Evolutionary conservation across 352 stramenopile genomes (phyloP).

Genomic region (Globisporangium polare): DNA sequence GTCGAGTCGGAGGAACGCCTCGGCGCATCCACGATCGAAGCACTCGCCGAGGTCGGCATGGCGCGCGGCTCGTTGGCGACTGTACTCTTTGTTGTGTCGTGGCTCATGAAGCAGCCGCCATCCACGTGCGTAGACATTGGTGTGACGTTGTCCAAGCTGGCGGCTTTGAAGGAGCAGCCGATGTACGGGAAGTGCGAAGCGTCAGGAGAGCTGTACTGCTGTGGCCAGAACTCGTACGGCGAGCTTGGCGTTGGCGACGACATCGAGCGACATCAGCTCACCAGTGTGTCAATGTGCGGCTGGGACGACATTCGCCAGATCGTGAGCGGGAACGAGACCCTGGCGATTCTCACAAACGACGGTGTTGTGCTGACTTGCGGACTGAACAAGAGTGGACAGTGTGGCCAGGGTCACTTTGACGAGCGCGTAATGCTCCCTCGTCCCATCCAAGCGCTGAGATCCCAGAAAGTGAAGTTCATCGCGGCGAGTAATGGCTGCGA

Average conservation of each 20-base stretch:
- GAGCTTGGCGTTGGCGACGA: slow-evolving; percentile 84
- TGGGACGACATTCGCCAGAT: slow-evolving; percentile 85
- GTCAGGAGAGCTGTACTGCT: slow-evolving; percentile 83
- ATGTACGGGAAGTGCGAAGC: slow-evolving; percentile 86
- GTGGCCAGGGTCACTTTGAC: slow-evolving; percentile 84
- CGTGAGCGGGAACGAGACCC: slow-evolving; percentile 78
- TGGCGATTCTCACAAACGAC: slow-evolving; percentile 79
- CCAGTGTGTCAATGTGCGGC: slow-evolving; percentile 67
- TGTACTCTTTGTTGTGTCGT: slow-evolving; percentile 61
- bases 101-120: slow-evolving; percentile 61
- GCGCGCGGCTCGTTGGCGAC: slow-evolving; percentile 68
- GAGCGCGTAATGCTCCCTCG: slow-evolving; percentile 82
- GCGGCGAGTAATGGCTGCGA: slow-evolving; percentile 88
- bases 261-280: slow-evolving; percentile 76
- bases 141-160: slow-evolving; percentile 57
- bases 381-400: slow-evolving; percentile 87
- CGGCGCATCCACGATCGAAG: slow-evolving; percentile 58
- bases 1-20: slow-evolving; percentile 27
- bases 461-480: slow-evolving; percentile 74
- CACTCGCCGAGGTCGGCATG: slow-evolving; percentile 70
- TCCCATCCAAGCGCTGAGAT: slow-evolving; percentile 72
- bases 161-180: slow-evolving; percentile 75
- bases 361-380: slow-evolving; percentile 79
- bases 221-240: slow-evolving; percentile 87
- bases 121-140: slow-evolving; percentile 48